Conservation (phyloP, 2,329 filamentous ascomycete species). For the Neurospora crassa region DNA sequence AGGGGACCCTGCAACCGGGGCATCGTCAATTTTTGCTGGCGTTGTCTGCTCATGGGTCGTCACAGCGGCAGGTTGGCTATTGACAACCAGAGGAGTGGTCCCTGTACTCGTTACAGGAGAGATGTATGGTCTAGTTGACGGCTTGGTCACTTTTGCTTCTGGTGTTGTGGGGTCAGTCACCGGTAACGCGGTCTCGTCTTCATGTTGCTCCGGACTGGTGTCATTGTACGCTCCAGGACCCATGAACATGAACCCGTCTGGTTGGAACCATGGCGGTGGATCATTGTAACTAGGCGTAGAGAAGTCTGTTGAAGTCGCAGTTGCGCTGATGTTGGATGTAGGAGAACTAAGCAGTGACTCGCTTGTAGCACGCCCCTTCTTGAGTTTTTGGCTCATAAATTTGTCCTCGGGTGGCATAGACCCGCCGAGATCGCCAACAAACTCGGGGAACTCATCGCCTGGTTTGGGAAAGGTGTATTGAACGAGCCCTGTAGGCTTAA, state of each 20-base stretch:
- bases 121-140: slow-evolving; percentile 7
- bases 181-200: slow-evolving; percentile 35
- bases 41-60: slow-evolving; percentile 9
- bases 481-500: slow-evolving; percentile 41
- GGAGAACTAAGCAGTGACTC: slow-evolving; percentile 10
- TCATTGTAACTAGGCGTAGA: slow-evolving; percentile 26
- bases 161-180: slow-evolving; percentile 12
- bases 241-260: slow-evolving; percentile 43
- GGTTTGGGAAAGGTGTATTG: slow-evolving; percentile 48
- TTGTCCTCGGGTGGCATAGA: slow-evolving; percentile 41
- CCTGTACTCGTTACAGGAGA: slow-evolving; percentile 20
- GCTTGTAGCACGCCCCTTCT: slow-evolving; percentile 23
- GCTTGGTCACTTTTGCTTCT: slow-evolving; percentile 1
- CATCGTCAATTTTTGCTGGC: background rate
- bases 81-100: slow-evolving; percentile 16
- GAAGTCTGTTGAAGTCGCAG: slow-evolving; percentile 9
- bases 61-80: slow-evolving; percentile 14
- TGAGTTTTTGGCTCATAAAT: slow-evolving; percentile 41
- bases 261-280: slow-evolving; percentile 35
- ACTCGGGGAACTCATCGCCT: slow-evolving; percentile 50
- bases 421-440: slow-evolving; percentile 27
- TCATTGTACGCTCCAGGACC: slow-evolving; percentile 37
- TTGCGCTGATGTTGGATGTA: slow-evolving; percentile 8
- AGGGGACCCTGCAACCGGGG: background rate
- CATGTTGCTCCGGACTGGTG: slow-evolving; percentile 35